Evolutionary conservation across 2,329 filamentous ascomycete species (phyloP).

Genomic region (Venturiaceae sp.): DNA sequence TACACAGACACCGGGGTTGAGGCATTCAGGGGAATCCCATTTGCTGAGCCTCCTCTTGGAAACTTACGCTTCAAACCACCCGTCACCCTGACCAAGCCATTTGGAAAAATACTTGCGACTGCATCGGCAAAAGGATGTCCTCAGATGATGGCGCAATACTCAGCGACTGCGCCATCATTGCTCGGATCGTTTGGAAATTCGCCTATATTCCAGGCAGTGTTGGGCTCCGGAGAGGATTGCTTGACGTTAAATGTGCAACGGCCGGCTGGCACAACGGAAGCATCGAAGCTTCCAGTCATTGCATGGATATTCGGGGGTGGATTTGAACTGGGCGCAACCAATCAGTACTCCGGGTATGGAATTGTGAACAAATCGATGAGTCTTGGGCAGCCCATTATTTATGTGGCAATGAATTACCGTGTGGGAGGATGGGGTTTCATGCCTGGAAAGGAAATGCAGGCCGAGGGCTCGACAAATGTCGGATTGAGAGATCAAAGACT

Average conservation of each 20-base stretch:
- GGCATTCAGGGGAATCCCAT: background rate
- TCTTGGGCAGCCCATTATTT: constrained; percentile 56
- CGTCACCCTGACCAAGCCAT: constrained; percentile 42
- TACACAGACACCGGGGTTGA: background rate
- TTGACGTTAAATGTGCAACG: constrained; percentile 32
- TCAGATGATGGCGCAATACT: constrained; percentile 41
- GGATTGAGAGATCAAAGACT: constrained; percentile 65
- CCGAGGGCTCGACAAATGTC: constrained; percentile 59
- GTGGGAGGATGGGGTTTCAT: constrained; percentile 67
- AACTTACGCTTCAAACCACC: constrained; percentile 60
- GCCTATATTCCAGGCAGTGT: constrained; percentile 26
- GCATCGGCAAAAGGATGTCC: constrained; percentile 51
- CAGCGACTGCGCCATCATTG: constrained; percentile 22
- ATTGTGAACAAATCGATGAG: constrained; percentile 22
- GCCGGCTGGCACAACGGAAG: constrained; percentile 24
- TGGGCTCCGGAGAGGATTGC: constrained; percentile 38
- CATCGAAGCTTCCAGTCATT: constrained; percentile 34
- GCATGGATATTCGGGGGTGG: constrained; percentile 40
- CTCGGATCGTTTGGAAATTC: constrained; percentile 27
- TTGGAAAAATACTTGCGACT: constrained; percentile 55
- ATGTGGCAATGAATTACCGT: constrained; percentile 71
- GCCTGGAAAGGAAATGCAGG: constrained; percentile 56
- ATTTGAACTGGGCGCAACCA: constrained; percentile 36
- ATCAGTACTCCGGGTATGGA: too few relatives aligned
- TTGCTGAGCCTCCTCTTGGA: constrained; percentile 41